Evolutionary conservation across 2,329 filamentous ascomycete species (phyloP), one percentile per base, ranked within the genome.

Genomic region (Lecanoromycetidae sp.): DNA sequence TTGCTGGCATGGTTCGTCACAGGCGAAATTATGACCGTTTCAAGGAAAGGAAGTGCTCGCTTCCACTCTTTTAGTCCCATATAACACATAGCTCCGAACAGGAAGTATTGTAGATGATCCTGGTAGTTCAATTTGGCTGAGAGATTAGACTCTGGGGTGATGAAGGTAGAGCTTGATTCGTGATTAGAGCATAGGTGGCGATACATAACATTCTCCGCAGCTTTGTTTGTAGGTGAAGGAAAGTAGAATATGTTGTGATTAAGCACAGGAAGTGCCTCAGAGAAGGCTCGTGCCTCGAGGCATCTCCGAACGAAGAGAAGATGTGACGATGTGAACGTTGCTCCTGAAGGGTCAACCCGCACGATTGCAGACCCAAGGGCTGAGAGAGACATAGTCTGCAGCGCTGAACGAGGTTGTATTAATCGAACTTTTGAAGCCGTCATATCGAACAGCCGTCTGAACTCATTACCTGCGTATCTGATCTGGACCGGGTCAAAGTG

Each of bases 1-100:
- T 79, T 81, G 62, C 82, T 90, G 10, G 78, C 71, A 29, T 77
- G 72, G 26, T 71, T 68, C 17, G 79, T 80, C 0, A 72, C 70
- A 0, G 87, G 85, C 48, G 80, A 79, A 3, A 80, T 76, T 29
- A 94, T 69, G 35, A 77, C 75, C 49, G 76, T 71, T 55, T 79
- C 76, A 22, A 87, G 71, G 25, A 79, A 77, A 30, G 71, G 71
- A 13, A 72, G 65, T 0, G 83, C 81, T 48, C 73, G 74, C 15
- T 64, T 59, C 82, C 83, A 88, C 51, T 77, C 65, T 49, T 74
- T 69, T 41, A 71, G 62, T 2, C 71, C 69, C 57, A 81, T 77
- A 59, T 79, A 82, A 34, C 81, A 71, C 64, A 82, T 69, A n/a
- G 75, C 81, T 15, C 76, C 71, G 32, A 76, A 62, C 4, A 82